Evolutionary conservation across 768 basidiomycete genomes (phyloP), one percentile per base, ranked within the genome.

Genomic region (Clitopilus passeckerianus): DNA sequence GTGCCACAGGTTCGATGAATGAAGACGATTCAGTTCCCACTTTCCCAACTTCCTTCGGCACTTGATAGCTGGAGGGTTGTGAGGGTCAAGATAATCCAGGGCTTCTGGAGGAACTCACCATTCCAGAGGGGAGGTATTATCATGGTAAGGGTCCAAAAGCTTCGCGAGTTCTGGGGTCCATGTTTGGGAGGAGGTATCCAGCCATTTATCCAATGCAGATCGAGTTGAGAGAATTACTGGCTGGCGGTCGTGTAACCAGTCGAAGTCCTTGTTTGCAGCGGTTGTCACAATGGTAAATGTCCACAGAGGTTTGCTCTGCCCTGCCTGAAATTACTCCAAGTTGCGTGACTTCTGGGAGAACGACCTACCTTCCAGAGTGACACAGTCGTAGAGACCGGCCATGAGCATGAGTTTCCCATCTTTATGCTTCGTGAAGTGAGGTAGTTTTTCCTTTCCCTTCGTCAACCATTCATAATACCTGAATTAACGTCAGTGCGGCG

Each of bases 201-300:
- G 81, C 96, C 96, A 98, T 10, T 70, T 66, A 18, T 78, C 70
- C 24, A 94, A 75, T 1, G 89, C 87, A 2, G 81, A 80, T 34
- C 76, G 68, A 0, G 79, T 77, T 8, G 83, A 79, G 5, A 98
- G 81, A 53, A 98, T 86, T 46, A 94, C 91, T 6, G 90, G 90
- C 63, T 90, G 89, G 20, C 95, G 86, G 65, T 95, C 91, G 68
- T 97, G 96, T n/a, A 98, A 78, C 91, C 93, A 98, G 6, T 75
- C 74, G 52, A 94, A 77, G 6, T 86, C 82, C 58, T 82, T 82
- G 68, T 83, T 81, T 50, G 91, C 83, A 33, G 81, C 70, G 1
- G 93, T 94, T 0, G 96, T 99, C 53, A 98, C 86, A 57, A 98
- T 92, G 0, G 91, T 87, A 68, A 93, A 98, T 0, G 93, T 90